A percentile compares a stretch with the other conserved stretches of the same genome.
These are phyloP conservation scores for Rhynchosporium secalis DNA, from an alignment of 2,329 filamentous ascomycete species.

Conservation along the genomic window DNA sequence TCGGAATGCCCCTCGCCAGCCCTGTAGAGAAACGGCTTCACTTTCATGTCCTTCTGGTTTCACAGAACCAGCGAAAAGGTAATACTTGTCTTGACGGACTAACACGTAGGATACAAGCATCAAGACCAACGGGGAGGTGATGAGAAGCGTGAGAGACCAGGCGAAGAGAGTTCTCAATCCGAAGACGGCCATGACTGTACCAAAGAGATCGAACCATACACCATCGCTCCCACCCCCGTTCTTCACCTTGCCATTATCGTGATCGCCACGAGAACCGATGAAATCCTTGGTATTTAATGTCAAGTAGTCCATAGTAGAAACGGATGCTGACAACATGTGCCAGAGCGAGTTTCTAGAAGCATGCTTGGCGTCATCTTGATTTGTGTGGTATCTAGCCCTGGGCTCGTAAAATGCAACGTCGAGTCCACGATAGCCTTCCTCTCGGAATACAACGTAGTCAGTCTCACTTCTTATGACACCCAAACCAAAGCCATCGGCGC, in stretches of 20 bases:
- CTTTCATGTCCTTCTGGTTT: slow-evolving; percentile 59
- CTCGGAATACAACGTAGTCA: slow-evolving; percentile 83
- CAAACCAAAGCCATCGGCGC: slow-evolving; percentile 78
- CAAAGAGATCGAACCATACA: slow-evolving; percentile 95
- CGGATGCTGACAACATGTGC: slow-evolving; percentile 90
- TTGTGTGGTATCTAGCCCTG: slow-evolving; percentile 84
- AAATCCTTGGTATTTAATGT: slow-evolving; percentile 69
- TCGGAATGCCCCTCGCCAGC: slow-evolving; percentile 80
- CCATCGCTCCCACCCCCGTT: slow-evolving; percentile 67
- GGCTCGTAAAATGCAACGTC: slow-evolving; percentile 92
- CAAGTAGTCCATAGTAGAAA: slow-evolving; percentile 72
- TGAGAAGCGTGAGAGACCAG: slow-evolving; percentile 78
- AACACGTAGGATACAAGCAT: slow-evolving; percentile 69
- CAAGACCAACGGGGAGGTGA: slow-evolving; percentile 74
- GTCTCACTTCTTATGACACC: slow-evolving; percentile 82
- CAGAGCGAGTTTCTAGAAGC: slow-evolving; percentile 72
- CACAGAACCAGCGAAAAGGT: slow-evolving; percentile 71
- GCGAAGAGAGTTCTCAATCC: slow-evolving; percentile 82
- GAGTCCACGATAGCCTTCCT: slow-evolving; percentile 79
- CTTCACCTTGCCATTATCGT: slow-evolving; percentile 59
- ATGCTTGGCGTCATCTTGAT: slow-evolving; percentile 81
- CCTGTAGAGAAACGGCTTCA: slow-evolving; percentile 65
- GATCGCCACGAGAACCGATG: slow-evolving; percentile 55
- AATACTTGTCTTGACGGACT: slow-evolving; percentile 75
- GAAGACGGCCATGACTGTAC: slow-evolving; percentile 75